Evolutionary conservation across 257 asterid species (phyloP).

Genomic region (Salvia rosmarinus): DNA sequence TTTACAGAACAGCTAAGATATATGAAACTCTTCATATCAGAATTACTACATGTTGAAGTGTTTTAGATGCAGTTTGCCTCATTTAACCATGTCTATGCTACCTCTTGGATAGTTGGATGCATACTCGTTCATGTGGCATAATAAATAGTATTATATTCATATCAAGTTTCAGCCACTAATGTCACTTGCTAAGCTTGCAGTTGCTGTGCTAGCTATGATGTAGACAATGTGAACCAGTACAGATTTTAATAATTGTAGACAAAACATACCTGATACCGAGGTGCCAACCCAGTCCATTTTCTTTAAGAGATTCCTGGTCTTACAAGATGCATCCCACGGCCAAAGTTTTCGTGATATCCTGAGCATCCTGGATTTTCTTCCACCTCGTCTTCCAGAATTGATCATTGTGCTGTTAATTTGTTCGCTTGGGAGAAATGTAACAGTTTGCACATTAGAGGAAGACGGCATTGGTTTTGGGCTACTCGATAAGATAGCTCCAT

Average conservation of each 20-base stretch:
- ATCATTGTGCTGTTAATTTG: constrained; percentile 30
- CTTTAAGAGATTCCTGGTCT: constrained; percentile 31
- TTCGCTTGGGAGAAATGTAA: constrained; percentile 24
- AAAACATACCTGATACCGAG: constrained; percentile 41
- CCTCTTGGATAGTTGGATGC: too few species aligned
- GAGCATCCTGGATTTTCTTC: constrained; percentile 34
- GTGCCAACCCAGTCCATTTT: constrained; percentile 18
- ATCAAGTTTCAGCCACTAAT: background rate
- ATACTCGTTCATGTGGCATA: background rate
- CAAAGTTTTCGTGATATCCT: constrained; percentile 42
- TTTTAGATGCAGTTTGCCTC: background rate
- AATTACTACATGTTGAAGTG: background rate
- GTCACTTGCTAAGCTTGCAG: too few species aligned
- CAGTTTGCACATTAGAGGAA: constrained; percentile 32
- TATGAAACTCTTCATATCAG: background rate
- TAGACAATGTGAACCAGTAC: constrained; percentile 11
- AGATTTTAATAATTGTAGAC: background rate
- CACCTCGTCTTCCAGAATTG: constrained; percentile 30
- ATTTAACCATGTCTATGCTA: background rate
- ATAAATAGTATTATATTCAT: too few species aligned
- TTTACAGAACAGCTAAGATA: too few species aligned
- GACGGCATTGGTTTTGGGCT: constrained; percentile 24
- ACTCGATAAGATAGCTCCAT: constrained; percentile 30
- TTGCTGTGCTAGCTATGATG: background rate
- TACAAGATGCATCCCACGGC: constrained; percentile 39